Conservation (phyloP, 208 protist species). For the Porcisia deanei region DNA sequence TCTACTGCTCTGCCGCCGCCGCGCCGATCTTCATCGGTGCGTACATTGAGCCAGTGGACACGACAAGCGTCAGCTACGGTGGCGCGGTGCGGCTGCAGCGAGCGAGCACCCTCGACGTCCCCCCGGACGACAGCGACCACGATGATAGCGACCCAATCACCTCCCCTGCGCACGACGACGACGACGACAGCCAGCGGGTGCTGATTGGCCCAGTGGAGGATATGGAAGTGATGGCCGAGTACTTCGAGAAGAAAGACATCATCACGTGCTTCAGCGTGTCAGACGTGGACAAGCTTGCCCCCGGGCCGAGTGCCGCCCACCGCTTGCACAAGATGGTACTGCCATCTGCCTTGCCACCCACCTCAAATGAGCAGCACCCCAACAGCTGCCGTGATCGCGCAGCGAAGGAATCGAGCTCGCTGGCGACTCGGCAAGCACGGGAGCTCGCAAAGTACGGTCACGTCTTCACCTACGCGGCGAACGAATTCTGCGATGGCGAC, state of each 20-base stretch:
- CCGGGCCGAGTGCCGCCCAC: slow-evolving; percentile 37
- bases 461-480: slow-evolving; percentile 45
- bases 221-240: slow-evolving; percentile 34
- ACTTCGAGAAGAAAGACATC: slow-evolving; percentile 36
- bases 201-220: slow-evolving; percentile 22
- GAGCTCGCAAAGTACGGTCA: slow-evolving; percentile 29
- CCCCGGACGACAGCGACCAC: not conserved
- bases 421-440: slow-evolving; percentile 28
- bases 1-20: slow-evolving; percentile 42
- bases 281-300: slow-evolving; percentile 28
- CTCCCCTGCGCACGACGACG: not conserved
- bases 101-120: slow-evolving; percentile 8
- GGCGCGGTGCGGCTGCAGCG: slow-evolving; percentile 40
- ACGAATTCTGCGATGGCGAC: slow-evolving; percentile 59
- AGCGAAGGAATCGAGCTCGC: not conserved
- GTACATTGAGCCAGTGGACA: slow-evolving; percentile 52
- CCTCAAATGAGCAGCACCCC: not conserved
- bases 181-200: not conserved
- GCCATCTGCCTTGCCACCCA: not conserved
- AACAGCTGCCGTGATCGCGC: not conserved
- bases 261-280: slow-evolving; percentile 44
- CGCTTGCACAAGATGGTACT: slow-evolving; percentile 37
- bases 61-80: slow-evolving; percentile 45
- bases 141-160: not conserved
- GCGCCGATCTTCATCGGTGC: slow-evolving; percentile 49